These are phyloP conservation scores for Ceratocystis harringtonii DNA, from an alignment of 2,329 filamentous ascomycete species.

Conservation along the genomic window DNA sequence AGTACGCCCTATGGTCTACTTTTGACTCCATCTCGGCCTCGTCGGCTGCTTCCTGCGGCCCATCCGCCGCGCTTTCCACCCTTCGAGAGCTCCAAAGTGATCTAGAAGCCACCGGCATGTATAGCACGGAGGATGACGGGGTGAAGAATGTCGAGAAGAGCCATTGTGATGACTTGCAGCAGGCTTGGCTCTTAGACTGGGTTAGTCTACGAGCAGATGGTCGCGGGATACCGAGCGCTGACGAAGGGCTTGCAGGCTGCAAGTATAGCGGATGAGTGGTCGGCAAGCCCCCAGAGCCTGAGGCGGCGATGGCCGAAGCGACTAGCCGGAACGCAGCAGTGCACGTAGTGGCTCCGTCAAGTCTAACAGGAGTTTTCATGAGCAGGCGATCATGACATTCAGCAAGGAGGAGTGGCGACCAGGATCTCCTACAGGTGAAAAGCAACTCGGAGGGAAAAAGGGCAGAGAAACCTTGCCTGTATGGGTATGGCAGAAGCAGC, in stretches of 20 bases:
- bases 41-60: neutral
- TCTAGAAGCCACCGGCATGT: constrained; percentile 6
- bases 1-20: neutral
- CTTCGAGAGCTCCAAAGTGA: constrained; percentile 9
- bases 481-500: neutral
- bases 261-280: neutral
- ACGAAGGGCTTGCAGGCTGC: neutral
- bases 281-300: neutral
- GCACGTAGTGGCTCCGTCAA: constrained; percentile 45
- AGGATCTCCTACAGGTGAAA: neutral
- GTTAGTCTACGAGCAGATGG: neutral
- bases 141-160: constrained; percentile 29
- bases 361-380: constrained; percentile 46
- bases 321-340: constrained; percentile 34
- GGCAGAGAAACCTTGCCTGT: neutral
- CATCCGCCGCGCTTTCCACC: neutral
- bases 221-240: neutral
- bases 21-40: neutral
- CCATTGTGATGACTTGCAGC: constrained; percentile 22
- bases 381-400: constrained; percentile 23
- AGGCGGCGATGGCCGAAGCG: neutral
- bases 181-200: neutral
- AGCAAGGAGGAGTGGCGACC: neutral
- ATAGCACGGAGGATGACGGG: constrained; percentile 10
- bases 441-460: neutral